phyloP scores from a whole-genome alignment of 495 filamentous ascomycete genomes.

The Penicillium crystallinum region DNA sequence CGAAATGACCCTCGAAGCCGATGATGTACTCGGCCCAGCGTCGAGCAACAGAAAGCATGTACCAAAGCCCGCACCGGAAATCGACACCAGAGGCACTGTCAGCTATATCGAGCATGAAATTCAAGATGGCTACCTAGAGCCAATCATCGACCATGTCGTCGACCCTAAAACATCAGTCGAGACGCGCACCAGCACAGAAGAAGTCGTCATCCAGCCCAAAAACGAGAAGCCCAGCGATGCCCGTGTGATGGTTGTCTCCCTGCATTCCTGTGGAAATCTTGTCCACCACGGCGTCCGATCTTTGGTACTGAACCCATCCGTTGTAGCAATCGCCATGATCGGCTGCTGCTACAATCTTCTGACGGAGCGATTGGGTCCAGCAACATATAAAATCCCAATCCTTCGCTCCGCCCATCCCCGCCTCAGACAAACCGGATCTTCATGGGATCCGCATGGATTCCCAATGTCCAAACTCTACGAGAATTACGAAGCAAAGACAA shows the following conservation, averaged over 20 bases:
- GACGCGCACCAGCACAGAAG: constrained; percentile 7
- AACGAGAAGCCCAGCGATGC: constrained; percentile 21
- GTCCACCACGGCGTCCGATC: constrained; percentile 92
- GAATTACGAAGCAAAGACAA: constrained; percentile 45
- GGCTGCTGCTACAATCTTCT: constrained; percentile 98
- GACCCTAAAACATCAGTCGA: constrained; percentile 9
- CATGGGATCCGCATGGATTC: constrained; percentile 82
- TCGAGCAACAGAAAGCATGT: background rate
- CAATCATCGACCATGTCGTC: constrained; percentile 68
- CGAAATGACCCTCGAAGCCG: constrained; percentile 32
- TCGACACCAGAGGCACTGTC: constrained; percentile 34
- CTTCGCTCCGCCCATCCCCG: constrained; percentile 56
- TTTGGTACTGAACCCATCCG: constrained; percentile 71
- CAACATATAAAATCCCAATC: constrained; percentile 75
- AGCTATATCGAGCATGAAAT: constrained; percentile 54
- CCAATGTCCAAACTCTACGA: constrained; percentile 79
- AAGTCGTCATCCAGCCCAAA: constrained; percentile 4
- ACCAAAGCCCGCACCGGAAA: constrained; percentile 4
- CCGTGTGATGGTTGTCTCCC: constrained; percentile 79
- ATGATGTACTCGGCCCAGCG: constrained; percentile 19
- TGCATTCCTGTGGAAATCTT: constrained; percentile 95
- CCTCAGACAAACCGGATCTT: constrained; percentile 50
- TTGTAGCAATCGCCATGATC: constrained; percentile 85
- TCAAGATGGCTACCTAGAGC: constrained; percentile 65
- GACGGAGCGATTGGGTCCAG: constrained; percentile 81